These are phyloP conservation scores for Diaporthe sp. DNA, from an alignment of 2,329 filamentous ascomycete species.

Conservation along the genomic window DNA sequence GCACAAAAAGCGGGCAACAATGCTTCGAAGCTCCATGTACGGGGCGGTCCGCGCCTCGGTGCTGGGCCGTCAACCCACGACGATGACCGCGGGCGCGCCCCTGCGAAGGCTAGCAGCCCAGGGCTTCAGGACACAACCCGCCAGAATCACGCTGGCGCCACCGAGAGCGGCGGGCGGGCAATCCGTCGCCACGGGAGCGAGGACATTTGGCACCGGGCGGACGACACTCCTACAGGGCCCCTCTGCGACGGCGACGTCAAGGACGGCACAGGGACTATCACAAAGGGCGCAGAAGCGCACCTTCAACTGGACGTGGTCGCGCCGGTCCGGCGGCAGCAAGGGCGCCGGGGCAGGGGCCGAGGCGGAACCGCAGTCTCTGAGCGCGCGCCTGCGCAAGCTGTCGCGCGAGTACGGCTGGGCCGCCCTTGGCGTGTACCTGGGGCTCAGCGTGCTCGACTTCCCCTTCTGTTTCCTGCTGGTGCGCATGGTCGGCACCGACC, in stretches of 20 bases:
- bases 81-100: neutral
- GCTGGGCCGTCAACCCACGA: constrained; percentile 27
- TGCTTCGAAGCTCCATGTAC: constrained; percentile 22
- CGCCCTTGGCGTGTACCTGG: constrained; percentile 90
- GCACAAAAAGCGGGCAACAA: neutral
- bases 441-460: constrained; percentile 88
- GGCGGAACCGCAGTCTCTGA: constrained; percentile 63
- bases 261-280: neutral
- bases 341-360: constrained; percentile 27
- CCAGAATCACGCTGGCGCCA: neutral
- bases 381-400: constrained; percentile 83
- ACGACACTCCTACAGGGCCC: neutral
- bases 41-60: constrained; percentile 32
- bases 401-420: constrained; percentile 95
- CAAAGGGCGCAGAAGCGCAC: constrained; percentile 32
- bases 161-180: neutral
- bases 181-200: neutral
- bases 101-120: constrained; percentile 30
- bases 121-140: neutral
- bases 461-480: constrained; percentile 96
- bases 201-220: neutral
- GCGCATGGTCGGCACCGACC: constrained; percentile 84
- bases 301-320: constrained; percentile 38
- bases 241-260: neutral
- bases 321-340: constrained; percentile 23